phyloP scores from a whole-genome alignment of 257 asterid species.

The Asclepias syriaca region DNA sequence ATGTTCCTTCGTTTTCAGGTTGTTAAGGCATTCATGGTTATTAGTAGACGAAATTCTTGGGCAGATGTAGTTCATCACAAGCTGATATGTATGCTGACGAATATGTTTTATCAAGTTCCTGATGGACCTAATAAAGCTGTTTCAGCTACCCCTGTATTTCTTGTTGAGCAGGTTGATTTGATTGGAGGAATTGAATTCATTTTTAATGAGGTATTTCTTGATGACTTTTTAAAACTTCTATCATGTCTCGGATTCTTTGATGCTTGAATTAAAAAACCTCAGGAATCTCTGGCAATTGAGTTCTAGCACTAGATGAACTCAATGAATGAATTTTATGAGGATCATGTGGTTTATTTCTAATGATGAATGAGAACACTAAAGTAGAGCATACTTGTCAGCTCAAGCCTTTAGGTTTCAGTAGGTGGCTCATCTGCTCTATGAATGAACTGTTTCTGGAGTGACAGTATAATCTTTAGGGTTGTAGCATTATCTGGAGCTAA shows the following conservation, averaged over 20 bases:
- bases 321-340: not conserved
- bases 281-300: not conserved
- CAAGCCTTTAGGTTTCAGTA: not conserved
- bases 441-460: not conserved
- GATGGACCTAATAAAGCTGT: slow-evolving; percentile 60
- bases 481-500: not conserved
- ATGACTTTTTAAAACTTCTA: not conserved
- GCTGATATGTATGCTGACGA: slow-evolving; percentile 89
- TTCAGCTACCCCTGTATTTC: slow-evolving; percentile 64
- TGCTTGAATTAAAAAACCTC: not conserved
- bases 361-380: not conserved
- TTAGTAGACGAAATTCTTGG: slow-evolving; percentile 89
- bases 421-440: not conserved
- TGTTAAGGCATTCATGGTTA: slow-evolving; percentile 67
- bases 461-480: not conserved
- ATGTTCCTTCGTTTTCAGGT: slow-evolving; percentile 45
- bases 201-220: slow-evolving; percentile 68
- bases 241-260: not conserved
- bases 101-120: slow-evolving; percentile 78
- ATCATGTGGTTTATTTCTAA: not conserved
- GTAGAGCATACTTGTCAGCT: not conserved
- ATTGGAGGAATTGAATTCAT: slow-evolving; percentile 94
- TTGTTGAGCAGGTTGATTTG: slow-evolving; percentile 81
- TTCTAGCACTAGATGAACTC: not conserved
- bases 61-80: slow-evolving; percentile 94